Base-by-base conservation (phyloP, 805 yeast genomes). In the Phaffomyces antillensis region DNA sequence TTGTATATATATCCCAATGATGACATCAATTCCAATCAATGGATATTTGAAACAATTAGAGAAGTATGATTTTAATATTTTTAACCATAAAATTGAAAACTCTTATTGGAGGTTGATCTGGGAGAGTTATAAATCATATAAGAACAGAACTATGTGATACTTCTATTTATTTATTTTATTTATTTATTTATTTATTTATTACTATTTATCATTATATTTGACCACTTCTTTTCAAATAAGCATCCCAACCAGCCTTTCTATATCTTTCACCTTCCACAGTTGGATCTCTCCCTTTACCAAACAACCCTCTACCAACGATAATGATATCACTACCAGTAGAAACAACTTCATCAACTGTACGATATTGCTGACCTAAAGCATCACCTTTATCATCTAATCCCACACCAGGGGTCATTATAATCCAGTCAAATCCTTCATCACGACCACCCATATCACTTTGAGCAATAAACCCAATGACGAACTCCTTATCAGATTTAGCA, bases 321-420 rank as follows among this genome's bases (percentile, higher is more conserved):
- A 93, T 90, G 42, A 93, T 77, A 63, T 93, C 99, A 2, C 95
- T 76, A n/a, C 98, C 98, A 2, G 84, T 78, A 13, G 76, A 60
- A 12, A 91, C 72, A 23, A 89, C 99, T 48, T 85, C 87, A 51
- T 78, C 79, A 4, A 91, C 98, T 6, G 96, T 81, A 64, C 99
- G 77, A 66, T 93, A 93, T 66, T 93, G 98, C 65, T 93, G 99
- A 23, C 99, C 99, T 49, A 93, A 73, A 1, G 83, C 79, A 62
- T 93, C 99, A 15, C 98, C 97, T 63, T 84, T 93, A 61, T 91
- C 98, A 61, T 91, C 99, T 42, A 93, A 74, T 3, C 98, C 98
- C 35, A 93, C 99, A 50, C 99, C 99, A 0, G 99, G 99, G 1
- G 99, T 91, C 93, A 93, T 83, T 47, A 90, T 79, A 36, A 93